A percentile compares a stretch with the other conserved stretches of the same genome.
Conservation (phyloP, 306 rosid species). For the Malus sylvestris region DNA sequence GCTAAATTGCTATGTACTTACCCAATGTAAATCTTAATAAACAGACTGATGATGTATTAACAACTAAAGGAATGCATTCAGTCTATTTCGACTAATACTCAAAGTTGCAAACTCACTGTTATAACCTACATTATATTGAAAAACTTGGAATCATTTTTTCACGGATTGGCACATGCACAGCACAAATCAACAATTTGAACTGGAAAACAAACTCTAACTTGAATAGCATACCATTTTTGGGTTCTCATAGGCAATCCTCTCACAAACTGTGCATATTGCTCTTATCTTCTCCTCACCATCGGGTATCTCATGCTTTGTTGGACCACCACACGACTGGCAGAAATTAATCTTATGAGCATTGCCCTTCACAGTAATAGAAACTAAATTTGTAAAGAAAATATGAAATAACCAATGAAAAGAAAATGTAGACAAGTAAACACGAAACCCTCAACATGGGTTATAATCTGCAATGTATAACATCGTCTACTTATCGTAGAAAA, state of each 20-base stretch:
- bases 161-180: not conserved
- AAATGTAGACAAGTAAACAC: not conserved
- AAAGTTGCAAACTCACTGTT: not conserved
- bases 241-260: conserved; percentile 72
- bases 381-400: not conserved
- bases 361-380: conserved; percentile 34
- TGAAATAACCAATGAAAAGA: not conserved
- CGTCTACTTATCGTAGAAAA: not conserved
- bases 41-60: not conserved
- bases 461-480: not conserved
- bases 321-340: conserved; percentile 83
- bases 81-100: not conserved
- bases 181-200: not conserved
- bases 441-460: not conserved
- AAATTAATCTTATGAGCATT: conserved; percentile 46
- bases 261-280: conserved; percentile 82
- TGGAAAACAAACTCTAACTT: not conserved
- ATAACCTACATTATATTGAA: not conserved
- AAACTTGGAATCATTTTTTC: not conserved
- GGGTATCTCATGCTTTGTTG: conserved; percentile 65
- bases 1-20: not conserved
- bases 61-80: not conserved
- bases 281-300: conserved; percentile 72
- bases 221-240: conserved; percentile 73
- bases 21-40: not conserved